Evolutionary conservation across 768 basidiomycete genomes (phyloP).

Genomic region (Trametes cingulata): DNA sequence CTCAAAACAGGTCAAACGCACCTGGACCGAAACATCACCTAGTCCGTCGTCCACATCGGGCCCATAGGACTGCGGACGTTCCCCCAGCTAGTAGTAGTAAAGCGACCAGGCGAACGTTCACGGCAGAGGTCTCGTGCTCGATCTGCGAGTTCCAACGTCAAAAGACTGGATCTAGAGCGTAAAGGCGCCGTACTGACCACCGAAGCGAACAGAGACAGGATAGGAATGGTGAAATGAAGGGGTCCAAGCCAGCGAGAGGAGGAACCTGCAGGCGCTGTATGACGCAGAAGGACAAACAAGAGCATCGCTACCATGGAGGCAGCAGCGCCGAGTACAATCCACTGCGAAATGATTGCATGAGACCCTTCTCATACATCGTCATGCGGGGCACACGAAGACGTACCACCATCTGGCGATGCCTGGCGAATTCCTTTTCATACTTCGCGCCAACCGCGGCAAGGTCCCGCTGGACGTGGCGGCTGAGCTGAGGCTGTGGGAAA

Average conservation of each 20-base stretch:
- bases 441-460: conserved; percentile 39
- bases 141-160: conserved; percentile 43
- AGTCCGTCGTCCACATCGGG: neutral
- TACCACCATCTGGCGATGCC: conserved; percentile 56
- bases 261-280: neutral
- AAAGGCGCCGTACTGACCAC: conserved; percentile 50
- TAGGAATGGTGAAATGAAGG: conserved; percentile 75
- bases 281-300: neutral
- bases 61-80: conserved; percentile 4
- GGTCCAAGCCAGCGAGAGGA: conserved; percentile 30
- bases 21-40: neutral
- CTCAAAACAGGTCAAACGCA: too few species aligned
- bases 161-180: neutral
- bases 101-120: conserved; percentile 37
- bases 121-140: conserved; percentile 70
- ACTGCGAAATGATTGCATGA: conserved; percentile 4
- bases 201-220: conserved; percentile 76
- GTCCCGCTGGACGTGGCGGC: conserved; percentile 41
- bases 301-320: neutral
- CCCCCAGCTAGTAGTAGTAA: neutral
- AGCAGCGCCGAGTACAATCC: neutral
- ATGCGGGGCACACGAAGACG: conserved; percentile 20
- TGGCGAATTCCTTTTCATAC: conserved; percentile 49
- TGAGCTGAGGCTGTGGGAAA: neutral
- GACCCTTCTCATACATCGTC: neutral